These are phyloP conservation scores for Setomelanomma holmii DNA, from an alignment of 2,329 filamentous ascomycete genomes.

Conservation along the genomic window DNA sequence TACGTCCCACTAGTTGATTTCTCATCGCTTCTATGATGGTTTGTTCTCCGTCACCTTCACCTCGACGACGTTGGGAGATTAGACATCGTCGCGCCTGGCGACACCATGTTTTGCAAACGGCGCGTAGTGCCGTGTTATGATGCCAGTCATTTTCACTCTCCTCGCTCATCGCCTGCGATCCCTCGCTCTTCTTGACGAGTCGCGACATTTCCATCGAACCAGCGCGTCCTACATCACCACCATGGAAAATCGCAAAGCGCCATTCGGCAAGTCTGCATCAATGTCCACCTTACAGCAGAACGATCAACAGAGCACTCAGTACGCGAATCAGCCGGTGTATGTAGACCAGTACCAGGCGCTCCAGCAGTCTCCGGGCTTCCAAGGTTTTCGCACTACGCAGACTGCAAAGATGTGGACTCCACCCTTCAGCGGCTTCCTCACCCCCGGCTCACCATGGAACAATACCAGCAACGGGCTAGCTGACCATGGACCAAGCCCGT, in stretches of 20 bases:
- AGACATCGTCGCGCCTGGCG: background rate
- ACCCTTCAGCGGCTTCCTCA: background rate
- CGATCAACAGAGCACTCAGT: background rate
- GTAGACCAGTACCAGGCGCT: background rate
- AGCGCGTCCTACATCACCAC: too few relatives aligned
- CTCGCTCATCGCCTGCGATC: background rate
- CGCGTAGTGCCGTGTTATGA: background rate
- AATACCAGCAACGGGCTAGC: background rate
- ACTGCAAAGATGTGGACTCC: background rate
- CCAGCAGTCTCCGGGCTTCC: background rate
- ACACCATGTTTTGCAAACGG: background rate
- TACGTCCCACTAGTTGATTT: too few relatives aligned
- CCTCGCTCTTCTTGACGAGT: background rate
- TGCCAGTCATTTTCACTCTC: background rate
- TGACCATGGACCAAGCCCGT: background rate
- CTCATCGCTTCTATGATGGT: too few relatives aligned
- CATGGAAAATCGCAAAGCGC: background rate
- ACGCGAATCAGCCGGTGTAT: background rate
- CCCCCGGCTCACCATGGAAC: background rate
- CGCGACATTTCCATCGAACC: too few relatives aligned
- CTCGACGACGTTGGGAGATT: background rate
- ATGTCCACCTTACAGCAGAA: background rate
- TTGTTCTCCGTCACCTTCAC: background rate
- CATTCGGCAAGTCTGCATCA: background rate
- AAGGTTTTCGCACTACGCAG: background rate